These are phyloP conservation scores for Crithidia thermophila DNA, from an alignment of 208 protist species.

Conservation along the genomic window DNA sequence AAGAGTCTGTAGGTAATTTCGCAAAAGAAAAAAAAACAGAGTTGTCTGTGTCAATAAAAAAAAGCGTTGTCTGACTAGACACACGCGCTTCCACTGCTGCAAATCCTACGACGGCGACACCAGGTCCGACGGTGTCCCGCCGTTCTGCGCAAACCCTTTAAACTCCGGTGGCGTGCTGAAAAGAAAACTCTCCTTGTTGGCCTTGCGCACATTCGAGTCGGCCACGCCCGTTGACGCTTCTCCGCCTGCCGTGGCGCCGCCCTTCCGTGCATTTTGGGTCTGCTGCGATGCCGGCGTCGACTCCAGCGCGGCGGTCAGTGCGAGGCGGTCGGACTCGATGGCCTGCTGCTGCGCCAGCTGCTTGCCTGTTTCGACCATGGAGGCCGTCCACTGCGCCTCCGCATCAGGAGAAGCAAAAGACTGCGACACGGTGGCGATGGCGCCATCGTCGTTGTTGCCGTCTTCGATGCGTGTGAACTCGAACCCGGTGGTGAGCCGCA, in stretches of 20 bases:
- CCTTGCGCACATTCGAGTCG: conserved; percentile 33
- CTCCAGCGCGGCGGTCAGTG: conserved; percentile 13
- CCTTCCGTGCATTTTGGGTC: neutral
- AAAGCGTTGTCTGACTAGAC: too few relatives aligned
- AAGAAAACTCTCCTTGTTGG: conserved; percentile 42
- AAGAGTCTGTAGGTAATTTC: too few relatives aligned
- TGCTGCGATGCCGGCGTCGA: conserved; percentile 28
- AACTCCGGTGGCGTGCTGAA: conserved; percentile 84
- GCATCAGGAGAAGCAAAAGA: conserved; percentile 1
- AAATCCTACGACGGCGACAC: neutral
- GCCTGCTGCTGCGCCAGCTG: conserved; percentile 36
- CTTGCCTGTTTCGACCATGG: conserved; percentile 28
- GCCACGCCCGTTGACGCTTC: conserved; percentile 13
- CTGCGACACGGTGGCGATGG: neutral
- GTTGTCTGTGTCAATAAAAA: neutral
- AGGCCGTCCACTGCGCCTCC: conserved; percentile 24
- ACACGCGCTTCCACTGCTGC: too few relatives aligned
- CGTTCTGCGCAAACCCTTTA: conserved; percentile 49
- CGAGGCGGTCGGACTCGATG: conserved; percentile 7
- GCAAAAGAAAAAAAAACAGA: neutral
- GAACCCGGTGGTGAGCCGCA: conserved; percentile 49
- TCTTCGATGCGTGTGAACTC: conserved; percentile 33
- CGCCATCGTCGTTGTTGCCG: neutral
- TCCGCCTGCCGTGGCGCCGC: neutral
- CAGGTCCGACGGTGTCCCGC: neutral